Evolutionary conservation across 257 asterid genomes (phyloP), one percentile per base, ranked within the genome.

Genomic region (Przewalskia tangutica): DNA sequence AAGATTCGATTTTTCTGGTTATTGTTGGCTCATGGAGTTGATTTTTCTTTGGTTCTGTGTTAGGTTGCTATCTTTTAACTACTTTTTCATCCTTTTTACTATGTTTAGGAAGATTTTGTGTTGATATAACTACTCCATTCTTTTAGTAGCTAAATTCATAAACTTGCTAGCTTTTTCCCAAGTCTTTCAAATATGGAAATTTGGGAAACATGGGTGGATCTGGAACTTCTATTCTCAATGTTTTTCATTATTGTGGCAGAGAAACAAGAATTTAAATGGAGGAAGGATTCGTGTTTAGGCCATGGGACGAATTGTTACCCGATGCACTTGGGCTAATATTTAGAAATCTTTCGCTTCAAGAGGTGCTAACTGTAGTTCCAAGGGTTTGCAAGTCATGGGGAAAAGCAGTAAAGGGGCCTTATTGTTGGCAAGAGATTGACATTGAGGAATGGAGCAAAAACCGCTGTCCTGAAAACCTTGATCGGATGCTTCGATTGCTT

Each of bases 341-440:
- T 83, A 83, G 83, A 50, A 86, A 88, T 40, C 89, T 88, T 36
- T 65, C 89, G 2, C 84, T 88, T 40, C 88, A 81, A 68, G 90
- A 88, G 77, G 84, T 48, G 75, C 62, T 88, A 23, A 84, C 90
- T 10, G 88, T 88, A 36, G 66, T 88, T 38, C 90, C 90, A 50
- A 68, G 84, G 51, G 90, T 88, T 10, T 88, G 90, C 84, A 88
- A 88, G 44, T 81, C 90, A 44, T 88, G 90, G 90, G 59, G 51
- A 60, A 70, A 73, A 76, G 86, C 81, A 67, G 89, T 85, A 4
- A 54, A 36, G 63, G 90, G 89, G 11, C 90, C 90, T 67, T 86
- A 85, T 59, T 88, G 90, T 80, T 88, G 90, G 90, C 89, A 88
- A 80, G 90, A 86, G 85, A 82, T 88, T 23, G 90, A 88, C 85